A percentile compares a stretch with the other conserved stretches of the same genome.
phyloP scores from a whole-genome alignment of 2,329 filamentous ascomycete species.

The Ceratocystis cubensis region DNA sequence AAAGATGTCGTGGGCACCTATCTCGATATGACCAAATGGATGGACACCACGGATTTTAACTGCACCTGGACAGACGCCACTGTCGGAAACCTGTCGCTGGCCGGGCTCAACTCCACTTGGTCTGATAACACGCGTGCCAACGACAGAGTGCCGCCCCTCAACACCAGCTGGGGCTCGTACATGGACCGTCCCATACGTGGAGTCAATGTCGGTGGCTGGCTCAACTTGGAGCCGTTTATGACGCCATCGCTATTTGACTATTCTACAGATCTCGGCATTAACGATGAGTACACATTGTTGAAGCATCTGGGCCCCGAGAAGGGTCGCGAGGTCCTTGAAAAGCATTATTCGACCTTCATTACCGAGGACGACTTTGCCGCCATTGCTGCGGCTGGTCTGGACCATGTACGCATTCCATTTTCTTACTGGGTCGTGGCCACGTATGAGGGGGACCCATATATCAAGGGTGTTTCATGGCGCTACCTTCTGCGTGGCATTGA shows the following conservation, averaged over 20 bases:
- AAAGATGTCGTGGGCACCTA: slow-evolving; percentile 47
- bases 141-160: slow-evolving; percentile 49
- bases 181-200: slow-evolving; percentile 53
- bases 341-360: slow-evolving; percentile 41
- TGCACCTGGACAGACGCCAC: slow-evolving; percentile 57
- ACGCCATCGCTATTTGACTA: slow-evolving; percentile 56
- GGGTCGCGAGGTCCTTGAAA: slow-evolving; percentile 33
- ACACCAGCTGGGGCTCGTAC: slow-evolving; percentile 49
- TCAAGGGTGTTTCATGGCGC: slow-evolving; percentile 26
- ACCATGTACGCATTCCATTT: slow-evolving; percentile 46
- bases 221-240: slow-evolving; percentile 63
- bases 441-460: slow-evolving; percentile 37
- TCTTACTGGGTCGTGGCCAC: slow-evolving; percentile 48
- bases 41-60: slow-evolving; percentile 60
- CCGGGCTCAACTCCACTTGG: slow-evolving; percentile 58
- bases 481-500: slow-evolving; percentile 45
- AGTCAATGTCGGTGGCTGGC: slow-evolving; percentile 62
- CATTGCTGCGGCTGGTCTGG: slow-evolving; percentile 44
- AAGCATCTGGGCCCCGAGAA: slow-evolving; percentile 35
- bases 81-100: slow-evolving; percentile 55
- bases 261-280: slow-evolving; percentile 29
- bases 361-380: slow-evolving; percentile 41
- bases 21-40: slow-evolving; percentile 61
- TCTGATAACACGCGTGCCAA: slow-evolving; percentile 54
- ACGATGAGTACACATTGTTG: slow-evolving; percentile 41